These are phyloP conservation scores for Entomophthora muscae DNA, from an alignment of 371 early-diverging fungal genomes.

Conservation along the genomic window DNA sequence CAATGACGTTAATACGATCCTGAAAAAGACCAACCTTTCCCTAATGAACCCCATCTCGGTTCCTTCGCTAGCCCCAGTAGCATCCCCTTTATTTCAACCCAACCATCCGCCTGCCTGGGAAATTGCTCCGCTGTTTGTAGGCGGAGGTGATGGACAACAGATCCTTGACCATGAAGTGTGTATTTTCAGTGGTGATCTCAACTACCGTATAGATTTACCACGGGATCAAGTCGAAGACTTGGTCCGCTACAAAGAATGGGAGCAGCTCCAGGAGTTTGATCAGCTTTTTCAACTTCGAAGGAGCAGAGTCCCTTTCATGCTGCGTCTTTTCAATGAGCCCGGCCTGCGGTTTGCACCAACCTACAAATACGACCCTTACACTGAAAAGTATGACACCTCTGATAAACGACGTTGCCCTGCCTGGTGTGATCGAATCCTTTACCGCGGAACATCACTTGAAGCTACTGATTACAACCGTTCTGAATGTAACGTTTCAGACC, in stretches of 20 bases:
- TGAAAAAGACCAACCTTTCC: slow-evolving; percentile 36
- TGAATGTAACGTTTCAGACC: slow-evolving; percentile 55
- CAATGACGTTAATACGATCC: slow-evolving; percentile 47
- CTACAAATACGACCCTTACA: slow-evolving; percentile 63
- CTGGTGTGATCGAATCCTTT: slow-evolving; percentile 72
- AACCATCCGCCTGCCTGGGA: neutral
- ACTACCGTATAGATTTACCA: slow-evolving; percentile 55
- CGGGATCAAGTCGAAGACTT: slow-evolving; percentile 33
- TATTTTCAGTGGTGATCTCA: slow-evolving; percentile 63
- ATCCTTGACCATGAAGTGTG: slow-evolving; percentile 61
- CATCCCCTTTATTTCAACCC: neutral
- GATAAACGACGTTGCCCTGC: slow-evolving; percentile 66
- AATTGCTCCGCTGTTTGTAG: slow-evolving; percentile 18
- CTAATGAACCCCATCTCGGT: slow-evolving; percentile 12
- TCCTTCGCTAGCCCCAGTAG: slow-evolving; percentile 5
- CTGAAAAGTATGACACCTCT: slow-evolving; percentile 49
- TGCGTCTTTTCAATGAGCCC: slow-evolving; percentile 34
- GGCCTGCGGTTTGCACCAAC: slow-evolving; percentile 58
- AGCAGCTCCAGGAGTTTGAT: slow-evolving; percentile 28
- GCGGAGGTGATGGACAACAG: slow-evolving; percentile 41
- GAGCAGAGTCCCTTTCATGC: slow-evolving; percentile 4
- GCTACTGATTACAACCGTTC: slow-evolving; percentile 26
- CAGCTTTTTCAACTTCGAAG: slow-evolving; percentile 40
- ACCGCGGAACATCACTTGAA: slow-evolving; percentile 18
- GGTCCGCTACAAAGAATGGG: slow-evolving; percentile 20